Evolutionary conservation across 169 alveolate genomes (phyloP), one percentile per base, ranked within the genome.

Genomic region (Cryptosporidium ubiquitum): DNA sequence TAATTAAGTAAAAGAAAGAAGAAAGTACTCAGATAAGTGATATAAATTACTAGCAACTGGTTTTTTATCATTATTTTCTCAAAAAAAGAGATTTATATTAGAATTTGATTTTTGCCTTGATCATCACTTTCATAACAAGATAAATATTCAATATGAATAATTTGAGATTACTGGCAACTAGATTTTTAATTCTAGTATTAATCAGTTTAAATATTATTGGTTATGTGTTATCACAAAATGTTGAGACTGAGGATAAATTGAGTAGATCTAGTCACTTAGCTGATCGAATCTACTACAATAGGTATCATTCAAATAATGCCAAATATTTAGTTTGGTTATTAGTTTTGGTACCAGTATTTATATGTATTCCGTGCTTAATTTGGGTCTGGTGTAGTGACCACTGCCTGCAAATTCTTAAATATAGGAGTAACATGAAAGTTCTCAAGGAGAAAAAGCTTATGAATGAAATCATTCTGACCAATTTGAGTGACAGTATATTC

Each of bases 311-410:
- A 61, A 79, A 58, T 64, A 79, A 79, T 44, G 33, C 89, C 16
- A 79, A 58, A 31, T 79, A 79, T 64, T 66, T 79, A 23, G 89
- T 79, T 23, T 79, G 89, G 89, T 2, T 79, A 61, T 61, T 79
- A 57, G 75, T 79, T 20, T 61, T 79, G 40, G 64, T 79, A 42
- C 89, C 89, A 16, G 89, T 79, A 61, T 42, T 64, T 60, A 61
- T 79, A 40, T 79, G 89, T 29, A 79, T 79, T 64, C 89, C 89
- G 23, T 79, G 89, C 33, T 23, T 79, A 29, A 61, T 79, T 57
- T 79, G 89, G 89, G 89, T 79, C 14, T 79, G 89, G 89, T 79
- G 89, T 39, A 79, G 75, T 61, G 89, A 79, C 6, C 89, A 79
- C 26, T 79, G 89, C 39, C 29, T 79, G n/a, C 89, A 79, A 47